A percentile compares a stretch with the other conserved stretches of the same genome.
phyloP scores from a whole-genome alignment of 257 asterid species.

The Jacaranda mimosifolia region DNA sequence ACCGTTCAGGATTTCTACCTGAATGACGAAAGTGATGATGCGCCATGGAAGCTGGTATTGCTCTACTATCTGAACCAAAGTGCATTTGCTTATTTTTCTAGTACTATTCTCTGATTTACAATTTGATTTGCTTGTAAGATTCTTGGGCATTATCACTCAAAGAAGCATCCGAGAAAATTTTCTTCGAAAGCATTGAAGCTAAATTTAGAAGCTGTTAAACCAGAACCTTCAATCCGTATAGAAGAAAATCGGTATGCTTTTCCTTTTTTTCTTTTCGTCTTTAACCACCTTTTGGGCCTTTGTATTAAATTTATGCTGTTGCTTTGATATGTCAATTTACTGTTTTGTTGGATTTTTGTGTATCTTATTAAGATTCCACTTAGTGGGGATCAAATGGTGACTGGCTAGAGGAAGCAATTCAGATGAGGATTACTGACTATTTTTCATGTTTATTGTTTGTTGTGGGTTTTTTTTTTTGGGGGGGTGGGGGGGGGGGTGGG shows the following conservation, averaged over 20 bases:
- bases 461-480: too few species aligned
- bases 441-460: neutral
- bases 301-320: slow-evolving; percentile 31
- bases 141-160: slow-evolving; percentile 83
- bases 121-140: slow-evolving; percentile 54
- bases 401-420: slow-evolving; percentile 3
- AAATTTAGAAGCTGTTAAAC: slow-evolving; percentile 83
- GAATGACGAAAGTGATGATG: slow-evolving; percentile 74
- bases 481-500: too few species aligned
- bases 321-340: slow-evolving; percentile 10
- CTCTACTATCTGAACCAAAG: slow-evolving; percentile 34
- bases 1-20: slow-evolving; percentile 68
- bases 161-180: slow-evolving; percentile 72
- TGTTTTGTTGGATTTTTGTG: slow-evolving; percentile 14
- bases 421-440: neutral
- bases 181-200: slow-evolving; percentile 85
- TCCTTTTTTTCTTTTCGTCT: slow-evolving; percentile 27
- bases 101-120: slow-evolving; percentile 34
- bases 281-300: slow-evolving; percentile 4
- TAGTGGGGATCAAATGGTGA: slow-evolving; percentile 5
- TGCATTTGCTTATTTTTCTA: slow-evolving; percentile 22
- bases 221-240: slow-evolving; percentile 82
- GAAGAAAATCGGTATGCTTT: slow-evolving; percentile 85
- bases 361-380: slow-evolving; percentile 7
- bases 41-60: slow-evolving; percentile 98